A percentile compares a stretch with the other conserved stretches of the same genome.
Evolutionary conservation across 495 filamentous ascomycete genomes (phyloP).

Genomic region (Amorphotheca resinae): DNA sequence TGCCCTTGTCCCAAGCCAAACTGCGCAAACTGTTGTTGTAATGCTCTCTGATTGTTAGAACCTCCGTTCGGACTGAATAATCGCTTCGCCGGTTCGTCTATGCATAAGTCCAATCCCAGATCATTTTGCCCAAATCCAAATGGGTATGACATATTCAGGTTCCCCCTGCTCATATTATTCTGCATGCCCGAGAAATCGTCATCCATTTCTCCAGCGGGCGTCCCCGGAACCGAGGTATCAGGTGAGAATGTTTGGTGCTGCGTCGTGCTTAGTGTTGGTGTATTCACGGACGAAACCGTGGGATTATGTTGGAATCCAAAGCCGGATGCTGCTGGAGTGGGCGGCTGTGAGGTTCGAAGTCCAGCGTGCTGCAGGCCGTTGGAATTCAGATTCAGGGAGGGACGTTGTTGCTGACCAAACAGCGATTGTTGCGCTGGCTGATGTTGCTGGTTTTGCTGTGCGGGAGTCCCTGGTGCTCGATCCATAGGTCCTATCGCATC

Average conservation of each 20-base stretch:
- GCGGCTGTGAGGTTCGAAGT: conserved; percentile 71
- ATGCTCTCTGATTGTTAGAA: conserved; percentile 45
- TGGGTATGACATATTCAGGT: conserved; percentile 29
- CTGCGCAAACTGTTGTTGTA: conserved; percentile 49
- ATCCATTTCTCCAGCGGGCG: conserved; percentile 46
- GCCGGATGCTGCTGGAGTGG: conserved; percentile 64
- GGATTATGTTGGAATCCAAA: conserved; percentile 84
- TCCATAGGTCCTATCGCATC: conserved; percentile 57
- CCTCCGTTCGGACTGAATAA: conserved; percentile 78
- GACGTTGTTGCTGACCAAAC: conserved; percentile 63
- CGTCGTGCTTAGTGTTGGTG: conserved; percentile 60
- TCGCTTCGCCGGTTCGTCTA: conserved; percentile 90
- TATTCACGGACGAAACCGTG: conserved; percentile 96
- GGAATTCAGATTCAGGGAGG: conserved; percentile 56
- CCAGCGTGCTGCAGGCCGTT: conserved; percentile 58
- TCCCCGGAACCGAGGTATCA: conserved; percentile 63
- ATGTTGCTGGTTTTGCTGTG: conserved; percentile 32
- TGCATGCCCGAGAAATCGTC: conserved; percentile 49
- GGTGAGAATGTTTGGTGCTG: conserved; percentile 56
- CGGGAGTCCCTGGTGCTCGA: conserved; percentile 33
- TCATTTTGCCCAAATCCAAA: conserved; percentile 21
- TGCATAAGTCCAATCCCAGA: conserved; percentile 52
- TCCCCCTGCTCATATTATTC: conserved; percentile 43
- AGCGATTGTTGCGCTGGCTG: conserved; percentile 30
- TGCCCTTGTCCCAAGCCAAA: conserved; percentile 55